Conservation (phyloP, 345 rosid species). For the Eucalyptus cladocalyx region DNA sequence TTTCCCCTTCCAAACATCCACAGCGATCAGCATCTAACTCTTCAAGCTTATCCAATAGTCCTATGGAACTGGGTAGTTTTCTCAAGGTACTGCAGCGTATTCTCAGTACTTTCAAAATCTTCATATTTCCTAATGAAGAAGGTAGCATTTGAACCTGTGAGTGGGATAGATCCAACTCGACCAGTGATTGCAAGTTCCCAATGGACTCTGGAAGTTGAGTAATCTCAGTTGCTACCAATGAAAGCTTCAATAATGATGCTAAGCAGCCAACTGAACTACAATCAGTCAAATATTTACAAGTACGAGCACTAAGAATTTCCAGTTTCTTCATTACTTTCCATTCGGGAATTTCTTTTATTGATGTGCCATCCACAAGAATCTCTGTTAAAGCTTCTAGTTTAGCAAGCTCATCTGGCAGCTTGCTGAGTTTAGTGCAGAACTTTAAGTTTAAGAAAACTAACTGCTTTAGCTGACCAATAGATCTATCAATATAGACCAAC, state of each 20-base stretch:
- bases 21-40: not conserved
- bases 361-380: not conserved
- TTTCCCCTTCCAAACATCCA: not conserved
- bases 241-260: not conserved
- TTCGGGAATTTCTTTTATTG: not conserved
- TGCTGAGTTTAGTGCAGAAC: not conserved
- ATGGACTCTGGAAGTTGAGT: not conserved
- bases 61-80: not conserved
- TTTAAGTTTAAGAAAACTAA: not conserved
- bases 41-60: not conserved
- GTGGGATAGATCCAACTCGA: not conserved
- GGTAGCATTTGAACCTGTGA: not conserved
- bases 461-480: not conserved
- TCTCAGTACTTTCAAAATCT: not conserved
- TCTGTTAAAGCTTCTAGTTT: not conserved
- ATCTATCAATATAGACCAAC: not conserved
- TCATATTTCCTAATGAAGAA: not conserved
- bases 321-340: not conserved
- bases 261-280: not conserved
- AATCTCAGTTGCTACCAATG: not conserved
- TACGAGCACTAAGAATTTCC: not conserved
- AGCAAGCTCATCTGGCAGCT: not conserved
- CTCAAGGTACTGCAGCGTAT: not conserved
- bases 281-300: not conserved
- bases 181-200: not conserved